A percentile compares a stretch with the other conserved stretches of the same genome.
phyloP scores from a whole-genome alignment of 108 stramenopile genomes.

The Mayamaea pseudoterrestris region DNA sequence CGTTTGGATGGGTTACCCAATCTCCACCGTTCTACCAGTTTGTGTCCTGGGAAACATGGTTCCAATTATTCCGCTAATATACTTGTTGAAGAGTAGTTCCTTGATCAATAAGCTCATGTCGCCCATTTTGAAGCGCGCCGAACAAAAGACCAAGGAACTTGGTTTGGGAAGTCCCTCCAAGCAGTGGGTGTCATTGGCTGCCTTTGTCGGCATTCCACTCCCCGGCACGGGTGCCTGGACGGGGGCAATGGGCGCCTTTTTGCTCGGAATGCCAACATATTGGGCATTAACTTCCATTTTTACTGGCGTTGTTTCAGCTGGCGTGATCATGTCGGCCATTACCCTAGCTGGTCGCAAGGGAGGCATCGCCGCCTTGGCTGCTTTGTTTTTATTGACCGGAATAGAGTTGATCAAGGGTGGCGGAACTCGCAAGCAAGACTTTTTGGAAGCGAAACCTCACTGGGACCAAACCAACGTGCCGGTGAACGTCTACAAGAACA shows the following conservation, averaged over 20 bases:
- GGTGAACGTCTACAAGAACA: slow-evolving; percentile 93
- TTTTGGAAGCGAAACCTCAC: slow-evolving; percentile 92
- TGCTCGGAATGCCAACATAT: slow-evolving; percentile 82
- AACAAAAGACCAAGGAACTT: slow-evolving; percentile 66
- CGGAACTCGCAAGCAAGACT: slow-evolving; percentile 66
- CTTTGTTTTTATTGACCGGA: slow-evolving; percentile 45
- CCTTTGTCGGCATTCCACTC: slow-evolving; percentile 93
- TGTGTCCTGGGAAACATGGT: slow-evolving; percentile 90
- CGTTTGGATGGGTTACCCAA: slow-evolving; percentile 85
- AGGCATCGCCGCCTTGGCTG: slow-evolving; percentile 57
- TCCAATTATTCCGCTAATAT: slow-evolving; percentile 75
- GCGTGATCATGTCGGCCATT: slow-evolving; percentile 79
- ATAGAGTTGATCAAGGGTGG: slow-evolving; percentile 40
- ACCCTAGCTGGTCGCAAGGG: slow-evolving; percentile 73
- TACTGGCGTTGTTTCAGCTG: slow-evolving; percentile 85
- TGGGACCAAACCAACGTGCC: slow-evolving; percentile 82
- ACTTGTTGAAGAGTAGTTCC: slow-evolving; percentile 55
- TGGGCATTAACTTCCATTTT: slow-evolving; percentile 83
- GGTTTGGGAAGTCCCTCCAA: slow-evolving; percentile 71
- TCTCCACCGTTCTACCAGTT: slow-evolving; percentile 63
- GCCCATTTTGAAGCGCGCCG: slow-evolving; percentile 69
- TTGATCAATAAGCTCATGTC: slow-evolving; percentile 64
- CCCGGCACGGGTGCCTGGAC: slow-evolving; percentile 98
- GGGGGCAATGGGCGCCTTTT: slow-evolving; percentile 90
- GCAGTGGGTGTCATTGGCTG: slow-evolving; percentile 84